Base-by-base conservation (phyloP, 2,329 filamentous ascomycete species). In the Colletotrichum lentis region DNA sequence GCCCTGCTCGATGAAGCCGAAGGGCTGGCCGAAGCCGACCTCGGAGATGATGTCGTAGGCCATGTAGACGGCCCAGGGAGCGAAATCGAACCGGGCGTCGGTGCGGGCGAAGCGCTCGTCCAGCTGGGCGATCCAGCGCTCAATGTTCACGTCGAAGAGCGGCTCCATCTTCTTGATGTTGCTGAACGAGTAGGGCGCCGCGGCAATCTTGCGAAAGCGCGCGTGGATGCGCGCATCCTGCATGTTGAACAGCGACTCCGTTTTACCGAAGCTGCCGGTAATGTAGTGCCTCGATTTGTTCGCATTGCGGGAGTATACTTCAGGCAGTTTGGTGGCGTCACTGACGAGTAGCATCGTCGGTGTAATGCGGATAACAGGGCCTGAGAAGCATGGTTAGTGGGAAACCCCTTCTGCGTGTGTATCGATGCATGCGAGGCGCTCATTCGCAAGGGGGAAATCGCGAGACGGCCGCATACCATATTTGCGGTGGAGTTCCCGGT, bases 161-260 rank as follows among this genome's bases (percentile, higher is more conserved):
- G 84, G 83, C 73, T 89, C 86, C 83, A 87, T 88, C 70, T 82
- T 85, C 75, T 84, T 85, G 71, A 88, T 82, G 71, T 86, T 87
- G 52, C 77, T 80, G 72, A 88, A 86, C 61, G 80, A 83, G 72
- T 88, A 88, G 2, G 85, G 82, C 1, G 81, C 79, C 1, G 85
- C 86, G 27, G 84, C 81, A 24, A 86, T 80, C 75, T 87, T 88
- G 20, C 86, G 79, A 71, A 83, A 84, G 2, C 79, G 77, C 3
- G 85, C 79, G 73, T 89, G 87, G 5, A 77, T 76, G 61, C 79
- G 79, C 53, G 83, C 78, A 53, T 85, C 81, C 67, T 84, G 83
- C 81, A 87, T 87, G 65, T 88, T 87, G 75, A 89, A 87, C 6
- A 88, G 71, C 1, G 80, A 82, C 67, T 88, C 86, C 5, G 79